Evolutionary conservation across 2,329 filamentous ascomycete species (phyloP), one percentile per base, ranked within the genome.

Genomic region (Stachybotrys chartarum): DNA sequence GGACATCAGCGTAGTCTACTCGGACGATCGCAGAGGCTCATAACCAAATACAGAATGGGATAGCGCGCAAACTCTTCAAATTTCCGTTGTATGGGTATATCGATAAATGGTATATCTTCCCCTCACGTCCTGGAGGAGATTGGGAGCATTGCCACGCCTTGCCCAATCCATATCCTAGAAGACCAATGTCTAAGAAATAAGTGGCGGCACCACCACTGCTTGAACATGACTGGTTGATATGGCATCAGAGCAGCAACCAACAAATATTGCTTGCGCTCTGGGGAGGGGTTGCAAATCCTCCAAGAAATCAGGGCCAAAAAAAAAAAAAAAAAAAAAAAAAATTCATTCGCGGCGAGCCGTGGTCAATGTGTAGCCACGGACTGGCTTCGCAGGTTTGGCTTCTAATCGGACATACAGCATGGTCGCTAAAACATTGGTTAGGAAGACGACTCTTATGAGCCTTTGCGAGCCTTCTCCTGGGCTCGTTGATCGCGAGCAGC

Each of bases 401-500:
- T 14, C 35, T 42, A 42, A 42, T 42, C 35, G 14, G 35, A 42
- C 35, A 42, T 14, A 10, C 8, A 42, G 10, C 10, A 14, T 14
- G 14, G 14, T 42, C 35, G 35, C 4, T 24, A 42, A 42, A 42
- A 14, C 35, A 6, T 10, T 14, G 8, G 35, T 42, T 10, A 10
- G 35, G 35, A 5, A 42, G 35, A 6, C 14, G 35, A 14, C 35
- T 42, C 14, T 42, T 14, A 69, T 61, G 68, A 65, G 57, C 62
- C 85, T 70, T 90, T 90, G 60, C 85, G 82, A 57, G 85, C 85
- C 73, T 90, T 90, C 73, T 97, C 93, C 66, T 93, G 87, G 30
- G 88, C 88, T 70, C 92, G 83, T 60, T 91, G 91, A 69, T 90
- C 85, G 61, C 92, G 83, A 51, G 93, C 93, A 47, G 91, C 88